Conservation (phyloP, 2,329 filamentous ascomycete genomes). For the Leptographium procerum region DNA sequence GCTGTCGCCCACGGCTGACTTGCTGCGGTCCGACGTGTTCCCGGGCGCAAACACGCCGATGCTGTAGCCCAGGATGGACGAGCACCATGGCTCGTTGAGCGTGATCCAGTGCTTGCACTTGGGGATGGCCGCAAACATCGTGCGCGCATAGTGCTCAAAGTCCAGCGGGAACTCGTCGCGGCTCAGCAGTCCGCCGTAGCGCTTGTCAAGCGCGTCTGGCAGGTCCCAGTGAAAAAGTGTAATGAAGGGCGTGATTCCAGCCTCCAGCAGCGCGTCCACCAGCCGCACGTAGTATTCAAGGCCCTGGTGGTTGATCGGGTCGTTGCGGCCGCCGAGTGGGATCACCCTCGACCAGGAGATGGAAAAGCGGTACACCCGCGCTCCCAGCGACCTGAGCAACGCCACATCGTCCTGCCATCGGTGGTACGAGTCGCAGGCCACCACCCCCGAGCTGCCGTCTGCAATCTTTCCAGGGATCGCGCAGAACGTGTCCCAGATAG, state of each 20-base stretch:
- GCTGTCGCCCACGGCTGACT: conserved; percentile 61
- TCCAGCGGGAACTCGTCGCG: conserved; percentile 73
- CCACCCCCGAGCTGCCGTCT: conserved; percentile 60
- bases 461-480: conserved; percentile 72
- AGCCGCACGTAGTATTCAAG: conserved; percentile 70
- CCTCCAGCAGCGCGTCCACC: conserved; percentile 64
- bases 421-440: conserved; percentile 82
- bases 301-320: conserved; percentile 69
- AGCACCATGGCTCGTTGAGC: conserved; percentile 86
- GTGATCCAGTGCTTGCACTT: conserved; percentile 84
- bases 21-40: conserved; percentile 63
- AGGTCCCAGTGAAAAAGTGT: conserved; percentile 87
- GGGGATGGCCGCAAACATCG: conserved; percentile 62
- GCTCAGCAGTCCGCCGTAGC: conserved; percentile 73
- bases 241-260: conserved; percentile 68
- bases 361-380: conserved; percentile 72
- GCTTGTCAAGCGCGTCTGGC: conserved; percentile 64
- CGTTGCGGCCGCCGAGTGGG: conserved; percentile 70
- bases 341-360: conserved; percentile 78
- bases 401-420: conserved; percentile 65
- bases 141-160: conserved; percentile 66
- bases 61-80: conserved; percentile 67
- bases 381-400: conserved; percentile 62
- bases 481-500: conserved; percentile 89
- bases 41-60: conserved; percentile 71